Base-by-base conservation (phyloP, 192 early-diverging fungal genomes). In the Dissophora ornata region DNA sequence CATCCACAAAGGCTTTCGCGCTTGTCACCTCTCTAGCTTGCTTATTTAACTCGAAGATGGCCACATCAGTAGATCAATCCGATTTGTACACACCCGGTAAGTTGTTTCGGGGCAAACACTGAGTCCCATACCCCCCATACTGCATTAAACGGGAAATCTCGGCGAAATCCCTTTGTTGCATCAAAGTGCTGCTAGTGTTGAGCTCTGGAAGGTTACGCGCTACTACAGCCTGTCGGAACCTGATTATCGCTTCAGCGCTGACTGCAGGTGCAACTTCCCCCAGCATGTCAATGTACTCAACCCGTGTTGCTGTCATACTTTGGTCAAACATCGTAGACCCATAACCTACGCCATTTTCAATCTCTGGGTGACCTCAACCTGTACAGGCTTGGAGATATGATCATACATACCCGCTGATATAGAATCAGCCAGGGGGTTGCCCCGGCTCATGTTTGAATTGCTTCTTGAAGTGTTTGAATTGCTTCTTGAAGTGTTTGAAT, bases 181-280 rank as follows among this genome's bases (percentile, higher is more conserved):
- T 7, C 38, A 47, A 47, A 47, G 45, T 47, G 45, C 45, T 47
- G 45, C 18, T 47, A 9, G n/a, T 47, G 45, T 47, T 47, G 45
- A 16, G 5, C 45, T 6, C 45, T 47, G 45, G 21, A 15, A 16
- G 11, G 8, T 47, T 16, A 18, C 5, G 11, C n/a, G 45, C 45
- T 47, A 16, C 45, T 16, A 47, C 45, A 18, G 18, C 45, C n/a
- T 47, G 45, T 16, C 21, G 13, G 45, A 47, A 47, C 21, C 18
- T 9, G 18, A 16, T 16, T 16, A 47, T 47, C 18, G 45, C 45
- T 47, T 22, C 45, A 47, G 45, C 21, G 18, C 45, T 47, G n/a
- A 47, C 45, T 4, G n/a, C 45, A 19, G 45, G 45, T 18, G 45
- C 8, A 47, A 16, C 45, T 16, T 15, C 18, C 45, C 18, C 45